Evolutionary conservation across 805 yeast genomes (phyloP).

Genomic region (Pichia heedii): DNA sequence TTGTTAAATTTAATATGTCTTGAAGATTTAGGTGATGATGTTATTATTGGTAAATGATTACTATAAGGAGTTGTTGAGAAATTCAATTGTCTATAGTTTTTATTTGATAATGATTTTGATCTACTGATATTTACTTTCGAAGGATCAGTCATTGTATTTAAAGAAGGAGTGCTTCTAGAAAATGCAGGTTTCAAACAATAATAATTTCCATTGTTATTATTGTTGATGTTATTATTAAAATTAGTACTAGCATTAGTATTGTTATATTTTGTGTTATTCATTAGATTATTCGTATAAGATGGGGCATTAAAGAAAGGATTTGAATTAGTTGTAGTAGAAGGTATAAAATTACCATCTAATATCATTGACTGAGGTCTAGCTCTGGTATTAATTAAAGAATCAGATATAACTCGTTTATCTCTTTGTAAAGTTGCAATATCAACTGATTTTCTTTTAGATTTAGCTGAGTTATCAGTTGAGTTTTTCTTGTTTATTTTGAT

Average conservation of each 20-base stretch:
- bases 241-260: too few relatives aligned
- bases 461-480: neutral
- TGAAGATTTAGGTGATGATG: too few relatives aligned
- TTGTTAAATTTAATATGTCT: too few relatives aligned
- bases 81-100: too few relatives aligned
- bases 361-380: conserved; percentile 4
- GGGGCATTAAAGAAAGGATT: too few relatives aligned
- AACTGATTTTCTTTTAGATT: neutral
- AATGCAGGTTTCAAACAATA: neutral
- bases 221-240: too few relatives aligned
- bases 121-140: too few relatives aligned
- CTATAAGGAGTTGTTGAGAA: too few relatives aligned
- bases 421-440: neutral
- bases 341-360: neutral
- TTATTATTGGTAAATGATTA: too few relatives aligned
- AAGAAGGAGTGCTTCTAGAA: neutral
- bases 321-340: neutral
- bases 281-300: too few relatives aligned
- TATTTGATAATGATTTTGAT: neutral
- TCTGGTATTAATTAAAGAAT: conserved; percentile 3
- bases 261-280: too few relatives aligned
- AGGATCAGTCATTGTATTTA: neutral
- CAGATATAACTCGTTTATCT: conserved; percentile 2
- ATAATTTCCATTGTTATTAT: too few relatives aligned
- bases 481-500: neutral